Percentiles rank a stretch among this genome's conserved stretches.
Evolutionary conservation across 768 basidiomycete species (phyloP).

Genomic region (Russula foetens): DNA sequence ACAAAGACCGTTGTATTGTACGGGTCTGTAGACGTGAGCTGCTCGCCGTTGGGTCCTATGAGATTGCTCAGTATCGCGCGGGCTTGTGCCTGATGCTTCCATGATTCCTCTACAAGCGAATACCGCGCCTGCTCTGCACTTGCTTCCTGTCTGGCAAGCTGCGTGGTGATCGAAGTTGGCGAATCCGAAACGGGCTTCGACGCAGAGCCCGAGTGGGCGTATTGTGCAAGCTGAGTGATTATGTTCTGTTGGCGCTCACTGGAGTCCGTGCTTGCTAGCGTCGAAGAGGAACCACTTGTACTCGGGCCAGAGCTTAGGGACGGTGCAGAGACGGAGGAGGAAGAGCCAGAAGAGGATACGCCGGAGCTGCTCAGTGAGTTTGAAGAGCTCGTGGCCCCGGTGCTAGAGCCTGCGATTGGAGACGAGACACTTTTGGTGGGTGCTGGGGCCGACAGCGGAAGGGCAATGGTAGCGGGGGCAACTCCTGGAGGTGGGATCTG

Average conservation of each 20-base stretch:
- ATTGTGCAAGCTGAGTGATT: slow-evolving; percentile 39
- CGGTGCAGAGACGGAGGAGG: slow-evolving; percentile 29
- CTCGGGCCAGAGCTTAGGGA: slow-evolving; percentile 31
- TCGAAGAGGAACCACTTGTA: slow-evolving; percentile 43
- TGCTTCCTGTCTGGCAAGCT: slow-evolving; percentile 38
- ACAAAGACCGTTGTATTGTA: slow-evolving; percentile 96
- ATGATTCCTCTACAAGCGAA: slow-evolving; percentile 63
- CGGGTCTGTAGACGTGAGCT: slow-evolving; percentile 84
- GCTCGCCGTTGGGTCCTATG: slow-evolving; percentile 81
- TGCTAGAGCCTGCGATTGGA: slow-evolving; percentile 44
- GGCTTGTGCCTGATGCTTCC: slow-evolving; percentile 80
- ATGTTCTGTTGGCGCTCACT: slow-evolving; percentile 44
- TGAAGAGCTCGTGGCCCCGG: slow-evolving; percentile 19
- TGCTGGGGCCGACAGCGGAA: slow-evolving; percentile 38
- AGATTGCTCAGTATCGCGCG: slow-evolving; percentile 75
- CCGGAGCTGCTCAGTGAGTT: slow-evolving; percentile 22
- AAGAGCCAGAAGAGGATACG: slow-evolving; percentile 36
- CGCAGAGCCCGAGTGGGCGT: not conserved
- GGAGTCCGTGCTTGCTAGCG: slow-evolving; percentile 39
- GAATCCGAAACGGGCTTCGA: slow-evolving; percentile 9
- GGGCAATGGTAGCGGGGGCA: slow-evolving; percentile 35
- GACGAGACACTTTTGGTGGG: slow-evolving; percentile 63
- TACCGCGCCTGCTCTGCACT: slow-evolving; percentile 40
- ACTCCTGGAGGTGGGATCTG: slow-evolving; percentile 14
- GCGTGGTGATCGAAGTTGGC: slow-evolving; percentile 30